Evolutionary conservation across 129 eudicot genomes (phyloP), one percentile per base, ranked within the genome.

Genomic region (Glebionis coronaria): DNA sequence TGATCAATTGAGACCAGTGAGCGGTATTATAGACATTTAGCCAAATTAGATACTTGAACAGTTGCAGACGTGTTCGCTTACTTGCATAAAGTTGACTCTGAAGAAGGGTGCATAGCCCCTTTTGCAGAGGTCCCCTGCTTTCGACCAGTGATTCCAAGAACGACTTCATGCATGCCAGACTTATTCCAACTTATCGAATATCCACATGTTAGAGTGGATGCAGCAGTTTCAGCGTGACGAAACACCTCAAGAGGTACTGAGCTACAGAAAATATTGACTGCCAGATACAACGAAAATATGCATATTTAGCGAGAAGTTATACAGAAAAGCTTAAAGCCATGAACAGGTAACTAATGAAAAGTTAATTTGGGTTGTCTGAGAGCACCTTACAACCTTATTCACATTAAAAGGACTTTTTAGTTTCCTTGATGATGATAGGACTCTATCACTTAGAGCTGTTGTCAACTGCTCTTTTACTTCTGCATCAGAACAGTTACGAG

Each of bases 141-240:
- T 70, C 98, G 78, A 19, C 98, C 98, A 28, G 98, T 93, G 45
- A 90, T 93, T 59, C 98, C 96, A 75, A 93, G 96, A 64, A 88
- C 75, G 69, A 86, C 96, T 77, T 93, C 98, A 71, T 88, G 96
- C 69, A 90, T 63, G 61, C 95, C 95, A 56, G 65, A 72, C 49
- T 72, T 91, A 70, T 88, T 93, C 91, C 96, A 93, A 84, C 95
- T 77, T 74, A 90, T 77, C 20, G 94, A 86, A 75, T 86, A 88
- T 90, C 96, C 96, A 80, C 98, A 88, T 42, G 96, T 93, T 78
- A 88, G 63, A 71, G 90, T 93, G 63, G 84, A 79, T 12, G 69
- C 72, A 71, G 98, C 91, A 60, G 92, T 86, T 75, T 80, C 95
- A 65, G 85, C 89, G 25, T 84, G 97, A 72, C 83, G 99, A 78